A percentile compares a stretch with the other conserved stretches of the same genome.
Evolutionary conservation across 169 alveolate species (phyloP).

Genomic region (Toxoplasma gondii): DNA sequence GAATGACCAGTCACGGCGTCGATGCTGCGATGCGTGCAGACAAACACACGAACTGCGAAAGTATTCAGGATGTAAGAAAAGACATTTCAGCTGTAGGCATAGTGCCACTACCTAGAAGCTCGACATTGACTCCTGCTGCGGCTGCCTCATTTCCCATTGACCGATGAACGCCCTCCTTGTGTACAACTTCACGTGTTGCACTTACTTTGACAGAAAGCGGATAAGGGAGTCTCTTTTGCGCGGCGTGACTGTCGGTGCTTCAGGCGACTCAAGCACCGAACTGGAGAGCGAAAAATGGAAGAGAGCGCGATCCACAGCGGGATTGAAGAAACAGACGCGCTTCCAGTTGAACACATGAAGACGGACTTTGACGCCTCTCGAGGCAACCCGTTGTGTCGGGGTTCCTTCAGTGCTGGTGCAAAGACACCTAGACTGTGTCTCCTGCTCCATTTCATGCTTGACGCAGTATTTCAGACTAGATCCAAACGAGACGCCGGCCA

Average conservation of each 20-base stretch:
- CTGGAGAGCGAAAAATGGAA: not conserved
- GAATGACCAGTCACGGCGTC: too few relatives aligned
- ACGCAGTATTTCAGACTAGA: too few relatives aligned
- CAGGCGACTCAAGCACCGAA: not conserved
- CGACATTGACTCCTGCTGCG: too few relatives aligned
- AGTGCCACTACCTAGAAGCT: too few relatives aligned
- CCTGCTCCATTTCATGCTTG: too few relatives aligned
- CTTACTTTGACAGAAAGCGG: not conserved
- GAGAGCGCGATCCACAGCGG: not conserved
- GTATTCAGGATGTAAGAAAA: too few relatives aligned
- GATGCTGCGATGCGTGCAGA: too few relatives aligned
- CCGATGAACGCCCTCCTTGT: not conserved
- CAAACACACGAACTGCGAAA: too few relatives aligned
- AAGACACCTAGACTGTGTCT: not conserved
- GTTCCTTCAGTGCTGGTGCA: not conserved
- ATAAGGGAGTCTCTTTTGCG: not conserved
- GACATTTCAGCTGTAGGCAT: too few relatives aligned
- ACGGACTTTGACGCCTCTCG: not conserved
- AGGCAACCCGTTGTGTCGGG: not conserved
- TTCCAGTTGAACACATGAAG: constrained; percentile 9
- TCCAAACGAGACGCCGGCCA: not conserved
- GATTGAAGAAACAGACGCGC: constrained; percentile 21
- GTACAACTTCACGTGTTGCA: not conserved
- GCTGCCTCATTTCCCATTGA: too few relatives aligned
- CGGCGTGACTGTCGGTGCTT: not conserved